Evolutionary conservation across 78 protist genomes (phyloP), one percentile per base, ranked within the genome.

Genomic region (Anaeramoeba flamelloides): DNA sequence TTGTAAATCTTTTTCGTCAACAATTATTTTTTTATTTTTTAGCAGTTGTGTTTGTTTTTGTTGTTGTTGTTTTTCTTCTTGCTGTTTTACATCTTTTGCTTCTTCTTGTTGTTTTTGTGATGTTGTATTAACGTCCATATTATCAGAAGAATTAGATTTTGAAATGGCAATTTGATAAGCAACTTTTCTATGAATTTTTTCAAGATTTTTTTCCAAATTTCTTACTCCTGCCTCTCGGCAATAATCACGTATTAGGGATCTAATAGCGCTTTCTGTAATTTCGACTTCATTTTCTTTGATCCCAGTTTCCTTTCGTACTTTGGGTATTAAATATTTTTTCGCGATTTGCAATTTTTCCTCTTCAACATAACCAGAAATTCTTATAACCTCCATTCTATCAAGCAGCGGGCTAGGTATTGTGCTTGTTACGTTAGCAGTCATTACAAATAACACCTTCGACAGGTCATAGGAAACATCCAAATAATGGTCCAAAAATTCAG

Each of bases 151-250:
- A n/a, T n/a, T n/a, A n/a, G n/a, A n/a, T n/a, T n/a, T n/a, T n/a
- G n/a, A n/a, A n/a, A n/a, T n/a, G 17, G 69, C 8, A 53, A 93
- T 77, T 80, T 87, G 82, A 65, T 81, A 84, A 3, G 98, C 98
- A 0, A 84, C 78, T 84, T 93, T 94, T 77, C 94, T 82, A 77
- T 78, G 83, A 2, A 93, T 88, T 82, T 82, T 79, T 78, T 93
- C 94, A 0, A 92, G 82, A 38, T 85, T 85, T 85, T 92, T 88
- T 80, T 89, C 87, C 12, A 94, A 84, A 22, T 86, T 81, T 33
- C 96, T 81, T 2, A 92, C 96, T 41, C 98, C 98, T 0, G 88
- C 74, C 82, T 94, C 98, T 34, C 96, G 76, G 87, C 95, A 93
- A 84, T 92, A 92, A n/a, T n/a, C n/a, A n/a, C n/a, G n/a, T n/a